These are phyloP conservation scores for Mycena leptocephala DNA, from an alignment of 768 basidiomycete genomes.

Conservation along the genomic window DNA sequence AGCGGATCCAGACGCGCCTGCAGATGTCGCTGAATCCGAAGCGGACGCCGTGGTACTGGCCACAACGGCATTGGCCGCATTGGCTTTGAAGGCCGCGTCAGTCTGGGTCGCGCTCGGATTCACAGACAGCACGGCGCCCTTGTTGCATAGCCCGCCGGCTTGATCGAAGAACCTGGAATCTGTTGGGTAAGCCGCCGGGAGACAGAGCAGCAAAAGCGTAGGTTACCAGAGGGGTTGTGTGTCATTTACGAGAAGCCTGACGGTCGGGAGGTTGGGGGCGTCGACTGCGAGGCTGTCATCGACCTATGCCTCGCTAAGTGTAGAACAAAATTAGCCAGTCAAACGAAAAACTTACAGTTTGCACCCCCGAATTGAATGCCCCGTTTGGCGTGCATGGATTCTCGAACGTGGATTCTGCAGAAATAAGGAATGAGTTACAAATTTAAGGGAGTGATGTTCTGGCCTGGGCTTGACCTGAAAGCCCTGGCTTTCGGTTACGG, in stretches of 20 bases:
- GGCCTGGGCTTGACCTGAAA: no score
- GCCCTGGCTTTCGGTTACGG: no score
- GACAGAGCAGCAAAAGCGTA: not conserved
- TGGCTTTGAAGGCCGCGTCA: slow-evolving; percentile 54
- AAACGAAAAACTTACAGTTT: slow-evolving; percentile 44
- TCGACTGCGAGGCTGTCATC: slow-evolving; percentile 50
- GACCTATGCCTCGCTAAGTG: slow-evolving; percentile 39
- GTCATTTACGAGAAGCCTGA: slow-evolving; percentile 50
- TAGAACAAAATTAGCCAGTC: not conserved
- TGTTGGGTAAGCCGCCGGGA: not conserved
- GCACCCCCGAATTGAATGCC: slow-evolving; percentile 53
- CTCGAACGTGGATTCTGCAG: slow-evolving; percentile 54
- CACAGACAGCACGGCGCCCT: slow-evolving; percentile 57
- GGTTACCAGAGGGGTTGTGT: slow-evolving; percentile 54
- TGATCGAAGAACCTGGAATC: slow-evolving; percentile 56
- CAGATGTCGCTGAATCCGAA: slow-evolving; percentile 10
- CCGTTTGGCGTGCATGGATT: slow-evolving; percentile 54
- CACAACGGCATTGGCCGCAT: slow-evolving; percentile 50
- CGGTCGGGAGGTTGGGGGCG: slow-evolving; percentile 51
- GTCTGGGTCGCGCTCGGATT: slow-evolving; percentile 54
- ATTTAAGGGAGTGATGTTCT: not conserved
- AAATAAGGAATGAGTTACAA: not conserved
- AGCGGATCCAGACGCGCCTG: not conserved
- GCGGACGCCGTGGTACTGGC: slow-evolving; percentile 28
- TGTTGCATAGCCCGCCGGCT: slow-evolving; percentile 55